Conservation (phyloP, 75 land plant species). For the Pinus taeda region DNA sequence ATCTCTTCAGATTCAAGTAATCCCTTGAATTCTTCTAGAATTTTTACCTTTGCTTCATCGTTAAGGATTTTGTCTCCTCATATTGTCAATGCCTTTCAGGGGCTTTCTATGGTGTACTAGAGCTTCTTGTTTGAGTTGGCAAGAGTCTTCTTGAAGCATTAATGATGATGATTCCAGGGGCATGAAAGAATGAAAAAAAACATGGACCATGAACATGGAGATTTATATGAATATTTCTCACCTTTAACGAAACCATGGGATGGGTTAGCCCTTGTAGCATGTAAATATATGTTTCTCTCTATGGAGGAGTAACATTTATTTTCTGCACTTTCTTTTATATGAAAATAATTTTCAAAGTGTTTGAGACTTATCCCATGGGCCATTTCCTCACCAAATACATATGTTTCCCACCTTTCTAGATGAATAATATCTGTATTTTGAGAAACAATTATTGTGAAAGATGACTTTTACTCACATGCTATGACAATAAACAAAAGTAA, state of each 20-base stretch:
- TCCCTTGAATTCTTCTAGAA: background rate
- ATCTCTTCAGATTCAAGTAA: slow-evolving; percentile 97
- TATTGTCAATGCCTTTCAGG: slow-evolving; percentile 35
- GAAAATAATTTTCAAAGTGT: too few relatives aligned
- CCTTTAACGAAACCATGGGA: slow-evolving; percentile 98
- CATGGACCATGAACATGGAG: slow-evolving; percentile 88
- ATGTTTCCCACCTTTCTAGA: background rate
- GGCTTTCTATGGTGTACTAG: too few relatives aligned
- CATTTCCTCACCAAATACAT: too few relatives aligned
- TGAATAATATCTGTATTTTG: background rate
- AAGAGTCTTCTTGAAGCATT: background rate
- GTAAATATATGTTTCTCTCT: slow-evolving; percentile 32
- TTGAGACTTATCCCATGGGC: too few relatives aligned
- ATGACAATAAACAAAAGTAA: background rate
- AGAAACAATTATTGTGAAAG: too few relatives aligned
- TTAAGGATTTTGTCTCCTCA: background rate
- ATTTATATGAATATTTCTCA: slow-evolving; percentile 95
- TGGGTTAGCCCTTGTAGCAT: slow-evolving; percentile 96
- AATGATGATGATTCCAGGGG: slow-evolving; percentile 90
- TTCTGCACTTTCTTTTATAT: background rate
- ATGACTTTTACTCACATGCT: background rate
- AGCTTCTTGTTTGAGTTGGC: too few relatives aligned
- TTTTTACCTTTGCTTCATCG: background rate
- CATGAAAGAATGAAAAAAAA: slow-evolving; percentile 95
- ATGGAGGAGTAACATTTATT: background rate